Conservation (phyloP, 257 asterid genomes). For the Gynochthodes officinalis region DNA sequence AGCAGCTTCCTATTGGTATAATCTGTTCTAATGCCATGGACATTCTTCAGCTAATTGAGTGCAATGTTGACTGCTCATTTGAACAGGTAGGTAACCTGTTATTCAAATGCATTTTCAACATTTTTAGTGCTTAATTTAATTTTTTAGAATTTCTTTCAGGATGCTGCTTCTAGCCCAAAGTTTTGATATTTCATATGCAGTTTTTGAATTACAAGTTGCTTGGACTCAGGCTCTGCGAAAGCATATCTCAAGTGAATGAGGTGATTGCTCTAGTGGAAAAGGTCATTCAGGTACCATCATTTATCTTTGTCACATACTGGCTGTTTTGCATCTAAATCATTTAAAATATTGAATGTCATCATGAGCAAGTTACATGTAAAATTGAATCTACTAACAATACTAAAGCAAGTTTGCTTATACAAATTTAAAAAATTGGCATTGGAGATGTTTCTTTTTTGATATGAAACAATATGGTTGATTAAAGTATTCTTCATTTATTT, state of each 20-base stretch:
- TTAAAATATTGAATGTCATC: background rate
- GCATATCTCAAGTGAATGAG: constrained; percentile 48
- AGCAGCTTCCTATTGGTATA: constrained; percentile 65
- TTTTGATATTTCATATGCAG: constrained; percentile 57
- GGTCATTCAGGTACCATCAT: constrained; percentile 59
- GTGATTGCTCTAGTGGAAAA: constrained; percentile 50
- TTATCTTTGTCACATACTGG: constrained; percentile 1
- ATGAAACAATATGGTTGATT: background rate
- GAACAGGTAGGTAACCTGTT: constrained; percentile 55
- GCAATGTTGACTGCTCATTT: constrained; percentile 51
- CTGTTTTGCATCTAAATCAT: background rate
- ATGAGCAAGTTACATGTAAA: background rate
- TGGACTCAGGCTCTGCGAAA: constrained; percentile 83
- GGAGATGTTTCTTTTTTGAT: background rate
- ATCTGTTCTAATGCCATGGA: constrained; percentile 57
- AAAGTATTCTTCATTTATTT: background rate
- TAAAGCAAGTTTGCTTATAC: background rate
- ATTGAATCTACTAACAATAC: background rate
- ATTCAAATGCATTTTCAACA: constrained; percentile 13
- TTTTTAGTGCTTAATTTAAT: constrained; percentile 24
- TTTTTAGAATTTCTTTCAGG: constrained; percentile 13
- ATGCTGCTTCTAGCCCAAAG: constrained; percentile 24
- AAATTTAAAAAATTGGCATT: background rate
- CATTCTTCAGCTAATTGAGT: constrained; percentile 61
- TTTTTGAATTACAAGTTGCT: constrained; percentile 77